A percentile compares a stretch with the other conserved stretches of the same genome.
These are phyloP conservation scores for Fraxinus anomala DNA, from an alignment of 257 asterid genomes.

Conservation along the genomic window DNA sequence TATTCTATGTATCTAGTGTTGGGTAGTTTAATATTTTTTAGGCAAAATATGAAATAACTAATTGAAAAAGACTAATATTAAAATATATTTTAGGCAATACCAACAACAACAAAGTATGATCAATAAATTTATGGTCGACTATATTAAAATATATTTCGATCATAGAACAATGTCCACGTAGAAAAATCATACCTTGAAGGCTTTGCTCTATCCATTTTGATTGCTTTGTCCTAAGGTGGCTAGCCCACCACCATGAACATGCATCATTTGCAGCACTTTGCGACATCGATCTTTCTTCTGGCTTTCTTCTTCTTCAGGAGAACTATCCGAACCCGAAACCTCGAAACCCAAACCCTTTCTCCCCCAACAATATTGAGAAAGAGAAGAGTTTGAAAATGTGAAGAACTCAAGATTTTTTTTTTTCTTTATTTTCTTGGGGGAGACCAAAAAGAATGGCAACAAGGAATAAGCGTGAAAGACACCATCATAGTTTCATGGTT, in stretches of 20 bases:
- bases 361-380: slow-evolving; percentile 18
- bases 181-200: slow-evolving; percentile 36
- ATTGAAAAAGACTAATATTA: not conserved
- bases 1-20: too few species aligned
- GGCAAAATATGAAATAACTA: not conserved
- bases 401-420: not conserved
- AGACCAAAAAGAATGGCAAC: not conserved
- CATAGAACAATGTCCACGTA: not conserved
- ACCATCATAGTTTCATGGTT: slow-evolving; percentile 24
- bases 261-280: slow-evolving; percentile 68
- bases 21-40: too few species aligned
- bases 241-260: slow-evolving; percentile 71
- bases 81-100: too few species aligned
- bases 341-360: slow-evolving; percentile 22
- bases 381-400: slow-evolving; percentile 30
- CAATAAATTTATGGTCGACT: not conserved
- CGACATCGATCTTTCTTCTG: slow-evolving; percentile 32
- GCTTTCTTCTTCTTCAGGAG: not conserved
- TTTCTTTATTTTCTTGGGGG: slow-evolving; percentile 18
- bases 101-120: not conserved
- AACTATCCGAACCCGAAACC: not conserved
- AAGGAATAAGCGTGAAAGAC: slow-evolving; percentile 21
- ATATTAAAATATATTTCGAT: not conserved
- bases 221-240: slow-evolving; percentile 68
- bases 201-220: slow-evolving; percentile 68